Percentiles rank a stretch among this genome's conserved stretches.
Evolutionary conservation across 106 monocot species (phyloP).

Genomic region (Acanthochlamys bracteata): DNA sequence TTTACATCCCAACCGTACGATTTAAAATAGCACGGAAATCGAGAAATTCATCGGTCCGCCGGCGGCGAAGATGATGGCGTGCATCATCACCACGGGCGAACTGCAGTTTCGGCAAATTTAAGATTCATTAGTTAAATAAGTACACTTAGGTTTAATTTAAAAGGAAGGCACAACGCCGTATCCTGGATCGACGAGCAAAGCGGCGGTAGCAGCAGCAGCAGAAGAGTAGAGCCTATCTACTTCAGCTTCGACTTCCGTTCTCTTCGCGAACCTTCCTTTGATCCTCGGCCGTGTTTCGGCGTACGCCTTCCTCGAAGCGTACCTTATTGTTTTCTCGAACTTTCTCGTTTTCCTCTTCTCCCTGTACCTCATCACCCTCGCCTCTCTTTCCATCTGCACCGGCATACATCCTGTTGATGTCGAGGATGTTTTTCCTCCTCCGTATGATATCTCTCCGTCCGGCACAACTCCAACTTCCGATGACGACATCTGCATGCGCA

Average conservation of each 20-base stretch:
- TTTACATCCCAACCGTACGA: too few species aligned
- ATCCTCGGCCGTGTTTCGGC: slow-evolving; percentile 55
- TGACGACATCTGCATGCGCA: slow-evolving; percentile 19
- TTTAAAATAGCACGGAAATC: too few species aligned
- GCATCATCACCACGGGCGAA: too few species aligned
- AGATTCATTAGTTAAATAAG: too few species aligned
- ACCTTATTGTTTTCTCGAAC: slow-evolving; percentile 44
- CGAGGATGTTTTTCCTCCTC: not conserved
- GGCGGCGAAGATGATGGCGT: too few species aligned
- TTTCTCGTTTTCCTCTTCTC: slow-evolving; percentile 31
- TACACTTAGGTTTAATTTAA: slow-evolving; percentile 3
- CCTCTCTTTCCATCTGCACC: slow-evolving; percentile 39
- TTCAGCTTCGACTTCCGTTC: slow-evolving; percentile 24
- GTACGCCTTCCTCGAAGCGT: slow-evolving; percentile 40
- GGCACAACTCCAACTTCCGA: slow-evolving; percentile 36
- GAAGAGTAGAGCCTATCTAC: slow-evolving; percentile 20
- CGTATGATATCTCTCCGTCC: slow-evolving; percentile 16
- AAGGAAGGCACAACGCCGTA: slow-evolving; percentile 41
- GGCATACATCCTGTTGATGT: not conserved
- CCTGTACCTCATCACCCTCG: slow-evolving; percentile 34
- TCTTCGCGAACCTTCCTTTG: slow-evolving; percentile 62
- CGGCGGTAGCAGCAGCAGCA: slow-evolving; percentile 5
- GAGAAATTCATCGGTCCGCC: too few species aligned
- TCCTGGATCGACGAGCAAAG: slow-evolving; percentile 9
- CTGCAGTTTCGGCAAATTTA: too few species aligned